Base-by-base conservation (phyloP, 1,284 basidiomycete genomes). In the Pseudozyma sp. region DNA sequence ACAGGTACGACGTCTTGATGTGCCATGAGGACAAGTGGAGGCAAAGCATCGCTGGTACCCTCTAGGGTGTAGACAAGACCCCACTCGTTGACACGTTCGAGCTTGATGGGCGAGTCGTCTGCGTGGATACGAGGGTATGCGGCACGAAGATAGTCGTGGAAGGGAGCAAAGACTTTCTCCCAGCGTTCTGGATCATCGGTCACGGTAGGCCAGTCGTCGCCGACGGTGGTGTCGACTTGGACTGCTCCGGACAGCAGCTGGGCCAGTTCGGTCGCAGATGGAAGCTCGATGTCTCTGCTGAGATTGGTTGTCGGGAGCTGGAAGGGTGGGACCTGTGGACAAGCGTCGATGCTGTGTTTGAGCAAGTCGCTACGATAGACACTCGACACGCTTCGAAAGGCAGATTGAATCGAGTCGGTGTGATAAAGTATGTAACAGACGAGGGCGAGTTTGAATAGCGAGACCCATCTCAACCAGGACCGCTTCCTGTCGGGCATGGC, bases 31-130 rank as follows among this genome's bases (percentile, higher is more conserved):
- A 92, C 86, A 2, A 92, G 79, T 0, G 91, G 92, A 81, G 92
- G 90, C 66, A 91, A 86, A 7, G 85, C 82, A 1, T 80, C 49
- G 65, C 90, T 87, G 0, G 87, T 87, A 43, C 92, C 92, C 44
- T 87, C 81, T 89, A 90, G 91, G 12, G 88, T 88, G 76, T 88
- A 92, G 0, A 92, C 86, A 16, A 92, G 83, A 0, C 89, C 92
- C 65, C 90, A 90, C 0, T 89, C 89, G 76, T 91, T 90, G 67
- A 92, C 89, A 6, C 58, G 38, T 19, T 82, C 78, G 31, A 59
- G 51, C 14, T 54, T 52, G 43, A 77, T 49, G 1, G 50, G 67
- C 52, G 71, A 68, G 34, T 70, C 60, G 4, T 40, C 53, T 7
- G 59, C 71, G 31, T 79, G 63, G 35, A 71, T 54, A 14, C 34